A percentile compares a stretch with the other conserved stretches of the same genome.
phyloP scores from a whole-genome alignment of 345 rosid species.

The Eucalyptus dawsonii region DNA sequence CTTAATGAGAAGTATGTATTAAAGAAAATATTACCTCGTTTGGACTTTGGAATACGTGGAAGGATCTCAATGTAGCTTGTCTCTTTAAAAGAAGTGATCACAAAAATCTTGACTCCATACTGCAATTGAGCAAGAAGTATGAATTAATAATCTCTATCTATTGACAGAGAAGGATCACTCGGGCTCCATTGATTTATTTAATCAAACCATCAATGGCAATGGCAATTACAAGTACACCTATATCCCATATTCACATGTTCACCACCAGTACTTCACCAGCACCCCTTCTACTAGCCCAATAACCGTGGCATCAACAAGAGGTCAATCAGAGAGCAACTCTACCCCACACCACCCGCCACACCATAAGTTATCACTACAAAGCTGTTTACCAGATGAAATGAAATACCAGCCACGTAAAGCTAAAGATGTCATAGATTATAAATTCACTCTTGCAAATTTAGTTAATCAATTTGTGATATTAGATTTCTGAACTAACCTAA shows the following conservation, averaged over 20 bases:
- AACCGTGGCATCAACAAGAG: neutral
- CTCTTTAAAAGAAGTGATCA: constrained; percentile 85
- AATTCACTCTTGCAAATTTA: neutral
- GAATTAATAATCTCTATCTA: neutral
- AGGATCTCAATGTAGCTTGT: constrained; percentile 88
- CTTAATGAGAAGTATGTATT: neutral
- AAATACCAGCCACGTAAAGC: neutral
- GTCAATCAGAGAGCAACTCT: neutral
- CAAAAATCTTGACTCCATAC: constrained; percentile 85
- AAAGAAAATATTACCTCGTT: constrained; percentile 41
- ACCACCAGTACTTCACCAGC: neutral
- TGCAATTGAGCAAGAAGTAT: constrained; percentile 8
- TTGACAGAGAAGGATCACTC: neutral
- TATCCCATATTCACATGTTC: neutral
- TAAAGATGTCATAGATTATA: neutral
- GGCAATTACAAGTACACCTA: neutral
- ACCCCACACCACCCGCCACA: neutral
- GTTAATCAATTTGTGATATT: neutral
- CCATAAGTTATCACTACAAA: neutral
- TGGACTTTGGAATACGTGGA: constrained; percentile 46
- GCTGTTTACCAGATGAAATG: neutral
- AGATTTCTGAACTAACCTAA: neutral
- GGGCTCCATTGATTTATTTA: neutral
- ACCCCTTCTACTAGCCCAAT: neutral
- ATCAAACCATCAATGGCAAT: neutral